Conservation (phyloP, 495 filamentous ascomycete species). For the Xylaria flabelliformis region DNA sequence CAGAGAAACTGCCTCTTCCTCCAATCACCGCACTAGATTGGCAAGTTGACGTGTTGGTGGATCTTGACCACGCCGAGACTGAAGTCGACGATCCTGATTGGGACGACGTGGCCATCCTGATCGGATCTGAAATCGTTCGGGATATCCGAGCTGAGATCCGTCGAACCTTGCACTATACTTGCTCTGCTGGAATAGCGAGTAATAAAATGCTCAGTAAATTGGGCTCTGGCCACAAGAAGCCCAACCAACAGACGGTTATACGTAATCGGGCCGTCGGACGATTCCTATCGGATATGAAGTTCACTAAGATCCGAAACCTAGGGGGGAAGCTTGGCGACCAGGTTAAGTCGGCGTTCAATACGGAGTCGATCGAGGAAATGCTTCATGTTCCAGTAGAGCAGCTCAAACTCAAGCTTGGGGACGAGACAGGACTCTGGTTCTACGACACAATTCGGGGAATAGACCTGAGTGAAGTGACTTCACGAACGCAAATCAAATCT, state of each 20-base stretch:
- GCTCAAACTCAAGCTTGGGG: constrained; percentile 78
- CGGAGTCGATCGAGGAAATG: constrained; percentile 79
- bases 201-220: constrained; percentile 98
- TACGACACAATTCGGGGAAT: constrained; percentile 86
- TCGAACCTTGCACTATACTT: constrained; percentile 80
- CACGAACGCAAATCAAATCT: constrained; percentile 91
- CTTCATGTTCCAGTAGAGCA: constrained; percentile 76
- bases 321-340: constrained; percentile 96
- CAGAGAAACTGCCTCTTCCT: constrained; percentile 73
- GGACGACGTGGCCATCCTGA: constrained; percentile 89
- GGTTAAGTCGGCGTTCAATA: constrained; percentile 75
- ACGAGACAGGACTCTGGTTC: constrained; percentile 88
- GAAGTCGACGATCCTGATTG: constrained; percentile 89
- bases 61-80: constrained; percentile 71
- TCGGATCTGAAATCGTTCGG: constrained; percentile 89
- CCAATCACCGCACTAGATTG: constrained; percentile 80
- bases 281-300: constrained; percentile 86
- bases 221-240: constrained; percentile 88
- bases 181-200: constrained; percentile 82
- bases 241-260: constrained; percentile 89
- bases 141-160: constrained; percentile 70
- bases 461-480: constrained; percentile 86
- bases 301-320: constrained; percentile 94
- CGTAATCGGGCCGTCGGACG: constrained; percentile 80
- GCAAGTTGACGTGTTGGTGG: constrained; percentile 78